A percentile compares a stretch with the other conserved stretches of the same genome.
Conservation (phyloP, 2,329 filamentous ascomycete genomes). For the Exophiala viscosa region DNA sequence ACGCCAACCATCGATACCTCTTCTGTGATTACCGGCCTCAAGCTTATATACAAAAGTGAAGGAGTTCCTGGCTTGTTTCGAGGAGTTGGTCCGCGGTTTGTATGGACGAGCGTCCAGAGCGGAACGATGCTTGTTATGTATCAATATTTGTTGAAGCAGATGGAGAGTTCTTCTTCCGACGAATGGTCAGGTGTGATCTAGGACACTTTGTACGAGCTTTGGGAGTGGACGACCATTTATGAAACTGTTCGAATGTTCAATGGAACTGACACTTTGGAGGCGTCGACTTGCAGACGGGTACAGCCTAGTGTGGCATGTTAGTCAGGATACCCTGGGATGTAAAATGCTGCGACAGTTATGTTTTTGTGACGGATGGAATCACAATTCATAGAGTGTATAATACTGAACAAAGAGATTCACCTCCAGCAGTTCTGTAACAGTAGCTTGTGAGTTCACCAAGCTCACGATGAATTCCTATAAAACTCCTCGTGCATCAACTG, state of each 20-base stretch:
- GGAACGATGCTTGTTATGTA: slow-evolving; percentile 96
- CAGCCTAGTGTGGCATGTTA: not conserved
- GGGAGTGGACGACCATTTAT: not conserved
- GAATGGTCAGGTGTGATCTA: slow-evolving; percentile 23
- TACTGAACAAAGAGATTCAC: slow-evolving; percentile 8
- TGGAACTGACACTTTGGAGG: not conserved
- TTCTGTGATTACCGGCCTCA: slow-evolving; percentile 78
- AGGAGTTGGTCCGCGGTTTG: slow-evolving; percentile 83
- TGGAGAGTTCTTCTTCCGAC: slow-evolving; percentile 51
- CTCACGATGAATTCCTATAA: no score
- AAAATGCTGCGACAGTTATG: slow-evolving; percentile 3
- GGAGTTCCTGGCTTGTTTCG: slow-evolving; percentile 88
- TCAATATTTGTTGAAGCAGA: slow-evolving; percentile 75
- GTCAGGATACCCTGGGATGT: slow-evolving; percentile 15
- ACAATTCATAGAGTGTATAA: slow-evolving; percentile 15
- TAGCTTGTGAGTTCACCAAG: not conserved
- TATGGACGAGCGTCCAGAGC: slow-evolving; percentile 97
- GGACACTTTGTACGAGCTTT: slow-evolving; percentile 10
- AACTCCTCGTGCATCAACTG: not conserved
- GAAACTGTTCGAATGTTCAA: not conserved
- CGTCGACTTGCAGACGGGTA: slow-evolving; percentile 9
- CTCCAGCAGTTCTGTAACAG: not conserved
- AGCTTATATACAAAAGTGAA: slow-evolving; percentile 84
- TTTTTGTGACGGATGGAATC: slow-evolving; percentile 1
- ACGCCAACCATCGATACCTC: slow-evolving; percentile 81